phyloP scores from a whole-genome alignment of 768 basidiomycete species.

The Lentinus tigrinus region DNA sequence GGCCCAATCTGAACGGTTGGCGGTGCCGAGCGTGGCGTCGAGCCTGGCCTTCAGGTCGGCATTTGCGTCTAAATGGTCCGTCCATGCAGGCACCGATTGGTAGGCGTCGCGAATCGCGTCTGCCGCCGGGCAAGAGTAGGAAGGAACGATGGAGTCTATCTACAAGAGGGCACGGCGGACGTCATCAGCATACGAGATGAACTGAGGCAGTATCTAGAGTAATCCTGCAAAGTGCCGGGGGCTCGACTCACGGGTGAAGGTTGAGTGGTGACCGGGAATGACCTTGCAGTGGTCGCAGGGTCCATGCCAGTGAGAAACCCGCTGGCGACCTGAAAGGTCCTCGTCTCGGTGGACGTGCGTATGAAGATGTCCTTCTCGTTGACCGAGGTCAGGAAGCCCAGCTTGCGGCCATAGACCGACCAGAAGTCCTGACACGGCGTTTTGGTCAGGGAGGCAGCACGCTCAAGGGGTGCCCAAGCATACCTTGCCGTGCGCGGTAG shows the following conservation, averaged over 20 bases:
- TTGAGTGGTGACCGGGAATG: slow-evolving; percentile 42
- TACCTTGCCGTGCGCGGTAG: slow-evolving; percentile 42
- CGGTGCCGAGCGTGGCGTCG: slow-evolving; percentile 40
- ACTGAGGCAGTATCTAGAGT: background rate
- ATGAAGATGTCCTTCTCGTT: slow-evolving; percentile 39
- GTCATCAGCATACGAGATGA: background rate
- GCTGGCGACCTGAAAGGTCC: slow-evolving; percentile 48
- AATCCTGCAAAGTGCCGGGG: background rate
- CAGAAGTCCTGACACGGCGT: slow-evolving; percentile 40
- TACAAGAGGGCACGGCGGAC: slow-evolving; percentile 19
- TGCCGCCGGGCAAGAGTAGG: slow-evolving; percentile 44
- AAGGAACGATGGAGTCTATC: slow-evolving; percentile 50
- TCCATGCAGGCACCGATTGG: slow-evolving; percentile 47
- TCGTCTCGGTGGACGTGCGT: slow-evolving; percentile 43
- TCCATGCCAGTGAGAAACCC: slow-evolving; percentile 49
- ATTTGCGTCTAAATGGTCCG: slow-evolving; percentile 40
- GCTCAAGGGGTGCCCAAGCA: background rate
- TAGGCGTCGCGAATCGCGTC: slow-evolving; percentile 37
- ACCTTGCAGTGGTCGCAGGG: slow-evolving; percentile 26
- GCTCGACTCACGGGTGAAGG: slow-evolving; percentile 36
- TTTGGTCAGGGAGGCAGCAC: background rate
- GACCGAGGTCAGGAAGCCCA: slow-evolving; percentile 38
- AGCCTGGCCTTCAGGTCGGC: slow-evolving; percentile 37
- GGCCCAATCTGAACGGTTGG: slow-evolving; percentile 40
- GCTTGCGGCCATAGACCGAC: slow-evolving; percentile 38